These are phyloP conservation scores for Dactylis glomerata DNA, from an alignment of 176 grass and related monocot species.

Conservation along the genomic window DNA sequence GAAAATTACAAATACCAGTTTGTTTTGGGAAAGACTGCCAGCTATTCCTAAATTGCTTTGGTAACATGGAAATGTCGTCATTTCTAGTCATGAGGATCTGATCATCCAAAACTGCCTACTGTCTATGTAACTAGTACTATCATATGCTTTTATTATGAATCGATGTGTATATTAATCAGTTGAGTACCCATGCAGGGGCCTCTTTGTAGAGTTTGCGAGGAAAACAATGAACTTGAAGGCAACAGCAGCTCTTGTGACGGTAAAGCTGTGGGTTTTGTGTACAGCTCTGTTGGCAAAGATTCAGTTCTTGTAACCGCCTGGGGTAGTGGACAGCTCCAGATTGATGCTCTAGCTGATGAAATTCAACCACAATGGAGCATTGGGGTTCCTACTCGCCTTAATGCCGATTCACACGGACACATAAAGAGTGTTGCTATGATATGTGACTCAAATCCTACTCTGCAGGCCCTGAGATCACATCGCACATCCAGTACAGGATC, in stretches of 20 bases:
- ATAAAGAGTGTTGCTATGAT: constrained; percentile 90
- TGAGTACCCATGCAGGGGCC: constrained; percentile 67
- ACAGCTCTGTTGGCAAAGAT: constrained; percentile 86
- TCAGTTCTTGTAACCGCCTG: constrained; percentile 85
- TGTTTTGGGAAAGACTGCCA: not conserved
- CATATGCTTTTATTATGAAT: constrained; percentile 24
- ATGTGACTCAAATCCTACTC: constrained; percentile 62
- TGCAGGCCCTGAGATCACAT: constrained; percentile 30
- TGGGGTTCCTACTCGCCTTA: constrained; percentile 46
- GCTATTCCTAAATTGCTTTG: constrained; percentile 9
- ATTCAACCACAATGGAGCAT: constrained; percentile 83
- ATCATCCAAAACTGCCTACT: not conserved
- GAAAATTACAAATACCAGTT: not conserved
- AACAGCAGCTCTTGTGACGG: constrained; percentile 51
- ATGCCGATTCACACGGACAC: constrained; percentile 54
- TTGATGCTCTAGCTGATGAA: constrained; percentile 97
- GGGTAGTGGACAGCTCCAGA: constrained; percentile 70
- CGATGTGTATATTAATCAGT: constrained; percentile 15
- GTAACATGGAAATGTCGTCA: not conserved
- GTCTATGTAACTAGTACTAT: not conserved
- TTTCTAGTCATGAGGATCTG: constrained; percentile 2
- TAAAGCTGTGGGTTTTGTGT: constrained; percentile 74
- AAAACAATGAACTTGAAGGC: constrained; percentile 48
- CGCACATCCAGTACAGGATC: constrained; percentile 31
- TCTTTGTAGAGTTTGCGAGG: constrained; percentile 72